phyloP scores from a whole-genome alignment of 768 basidiomycete species.

The Mrakia blollopis region DNA sequence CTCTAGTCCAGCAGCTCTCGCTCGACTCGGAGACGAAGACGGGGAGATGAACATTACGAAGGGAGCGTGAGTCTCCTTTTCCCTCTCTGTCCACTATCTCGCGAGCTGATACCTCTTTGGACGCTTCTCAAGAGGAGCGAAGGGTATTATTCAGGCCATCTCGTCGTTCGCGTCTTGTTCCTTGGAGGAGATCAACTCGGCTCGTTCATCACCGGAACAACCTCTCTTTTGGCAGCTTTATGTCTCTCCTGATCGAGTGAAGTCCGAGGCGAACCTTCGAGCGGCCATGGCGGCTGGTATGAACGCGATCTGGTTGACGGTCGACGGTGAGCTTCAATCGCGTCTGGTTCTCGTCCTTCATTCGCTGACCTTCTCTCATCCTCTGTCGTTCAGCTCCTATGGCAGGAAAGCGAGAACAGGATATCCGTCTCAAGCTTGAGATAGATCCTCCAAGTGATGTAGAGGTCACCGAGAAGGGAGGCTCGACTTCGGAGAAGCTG shows the following conservation, averaged over 20 bases:
- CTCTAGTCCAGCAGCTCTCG: constrained; percentile 28
- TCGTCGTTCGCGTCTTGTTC: constrained; percentile 39
- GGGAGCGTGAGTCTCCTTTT: constrained; percentile 23
- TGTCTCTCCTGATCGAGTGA: constrained; percentile 12
- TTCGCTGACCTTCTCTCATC: neutral
- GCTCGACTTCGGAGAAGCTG: constrained; percentile 20
- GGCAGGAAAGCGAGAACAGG: constrained; percentile 14
- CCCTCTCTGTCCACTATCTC: no score
- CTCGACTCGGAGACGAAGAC: constrained; percentile 31
- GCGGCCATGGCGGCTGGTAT: neutral
- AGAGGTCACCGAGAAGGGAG: constrained; percentile 14
- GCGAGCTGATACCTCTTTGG: neutral
- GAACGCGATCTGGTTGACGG: neutral
- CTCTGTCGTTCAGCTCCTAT: neutral
- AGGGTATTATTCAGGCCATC: constrained; percentile 38
- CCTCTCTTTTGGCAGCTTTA: constrained; percentile 38
- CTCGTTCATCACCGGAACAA: constrained; percentile 34
- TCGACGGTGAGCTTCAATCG: neutral
- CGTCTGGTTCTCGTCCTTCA: no score
- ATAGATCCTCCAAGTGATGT: constrained; percentile 14
- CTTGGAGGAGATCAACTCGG: constrained; percentile 39
- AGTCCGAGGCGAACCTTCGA: neutral
- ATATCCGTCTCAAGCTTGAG: constrained; percentile 13
- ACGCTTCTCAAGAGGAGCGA: constrained; percentile 12
- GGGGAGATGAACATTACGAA: constrained; percentile 32